phyloP scores from a whole-genome alignment of 805 yeast species.

The Schizosaccharomyces cryophilus region DNA sequence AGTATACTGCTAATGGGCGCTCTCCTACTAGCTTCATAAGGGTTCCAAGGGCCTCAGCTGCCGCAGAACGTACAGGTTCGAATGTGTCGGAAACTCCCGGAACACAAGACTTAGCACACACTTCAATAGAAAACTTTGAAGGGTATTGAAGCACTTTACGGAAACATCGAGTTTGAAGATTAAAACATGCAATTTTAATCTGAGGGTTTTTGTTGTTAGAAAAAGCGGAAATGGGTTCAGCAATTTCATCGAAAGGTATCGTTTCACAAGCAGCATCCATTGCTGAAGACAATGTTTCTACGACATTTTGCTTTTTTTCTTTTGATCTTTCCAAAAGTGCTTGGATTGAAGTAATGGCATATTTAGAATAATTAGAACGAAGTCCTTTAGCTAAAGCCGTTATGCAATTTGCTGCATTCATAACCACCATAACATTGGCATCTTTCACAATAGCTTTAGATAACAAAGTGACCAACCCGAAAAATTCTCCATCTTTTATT shows the following conservation, averaged over 20 bases:
- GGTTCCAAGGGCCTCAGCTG: conserved; percentile 57
- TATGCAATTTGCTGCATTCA: conserved; percentile 18
- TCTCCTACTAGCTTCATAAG: conserved; percentile 59
- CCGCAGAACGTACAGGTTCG: conserved; percentile 57
- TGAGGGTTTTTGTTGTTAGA: conserved; percentile 66
- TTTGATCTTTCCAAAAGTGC: conserved; percentile 62
- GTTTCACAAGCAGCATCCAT: conserved; percentile 36
- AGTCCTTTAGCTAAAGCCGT: conserved; percentile 38
- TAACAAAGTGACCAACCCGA: conserved; percentile 33
- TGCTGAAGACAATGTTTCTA: conserved; percentile 43
- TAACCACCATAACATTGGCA: conserved; percentile 29
- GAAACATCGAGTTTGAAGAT: conserved; percentile 39
- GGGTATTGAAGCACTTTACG: conserved; percentile 27
- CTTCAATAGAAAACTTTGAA: conserved; percentile 26
- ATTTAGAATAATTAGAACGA: conserved; percentile 28
- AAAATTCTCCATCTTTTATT: conserved; percentile 34
- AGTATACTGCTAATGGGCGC: conserved; percentile 28
- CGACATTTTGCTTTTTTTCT: conserved; percentile 61
- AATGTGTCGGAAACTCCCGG: conserved; percentile 61
- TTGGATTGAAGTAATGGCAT: conserved; percentile 26
- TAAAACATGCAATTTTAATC: conserved; percentile 45
- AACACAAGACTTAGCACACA: conserved; percentile 28
- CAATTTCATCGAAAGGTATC: conserved; percentile 27
- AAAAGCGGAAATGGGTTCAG: conserved; percentile 34
- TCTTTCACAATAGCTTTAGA: conserved; percentile 53